Base-by-base conservation (phyloP, 352 stramenopile species). In the Pseudoperonospora humuli region DNA sequence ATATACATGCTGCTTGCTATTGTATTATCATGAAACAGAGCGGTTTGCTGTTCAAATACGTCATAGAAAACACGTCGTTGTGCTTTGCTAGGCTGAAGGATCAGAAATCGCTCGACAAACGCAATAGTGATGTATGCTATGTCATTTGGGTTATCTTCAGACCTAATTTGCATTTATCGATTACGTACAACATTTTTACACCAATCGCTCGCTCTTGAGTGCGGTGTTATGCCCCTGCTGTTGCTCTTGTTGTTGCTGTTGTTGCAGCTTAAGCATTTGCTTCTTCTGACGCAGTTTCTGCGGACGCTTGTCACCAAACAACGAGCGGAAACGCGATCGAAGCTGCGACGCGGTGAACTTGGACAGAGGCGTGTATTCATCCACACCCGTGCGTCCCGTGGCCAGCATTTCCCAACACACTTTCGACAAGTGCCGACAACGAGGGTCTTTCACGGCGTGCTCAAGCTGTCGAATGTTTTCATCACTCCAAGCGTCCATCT, bases 341-440 rank as follows among this genome's bases (percentile, higher is more conserved):
- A 88, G 44, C 51, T 88, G 75, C 39, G 75, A 88, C 17, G 75
- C 75, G 41, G 66, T 75, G 53, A 88, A 88, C 48, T 88, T 84
- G 55, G 66, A 51, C 11, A 88, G 57, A 17, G 75, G 73, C 49
- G 54, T 37, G 55, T 88, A 88, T 58, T 85, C 72, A 7, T 81
- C 61, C 13, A 88, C 75, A 37, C 75, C 75, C 26, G 75, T 88
- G 40, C 70, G 69, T 19, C 75, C 75, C 11, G 67, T 73, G 20
- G 75, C 72, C 41, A 88, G 58, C 59, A 84, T 83, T 48, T 88
- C 75, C 75, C 75, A 88, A 56, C 75, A 84, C 27, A 82, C 75
- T 43, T 88, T 88, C 35, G 67, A 79, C 46, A 83, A 42, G 49
- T 84, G 72, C 21, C 75, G 70, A 46, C 75, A 87, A 28, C 75